Evolutionary conservation across 306 rosid species (phyloP).

Genomic region (Amphicarpaea edgeworthii): DNA sequence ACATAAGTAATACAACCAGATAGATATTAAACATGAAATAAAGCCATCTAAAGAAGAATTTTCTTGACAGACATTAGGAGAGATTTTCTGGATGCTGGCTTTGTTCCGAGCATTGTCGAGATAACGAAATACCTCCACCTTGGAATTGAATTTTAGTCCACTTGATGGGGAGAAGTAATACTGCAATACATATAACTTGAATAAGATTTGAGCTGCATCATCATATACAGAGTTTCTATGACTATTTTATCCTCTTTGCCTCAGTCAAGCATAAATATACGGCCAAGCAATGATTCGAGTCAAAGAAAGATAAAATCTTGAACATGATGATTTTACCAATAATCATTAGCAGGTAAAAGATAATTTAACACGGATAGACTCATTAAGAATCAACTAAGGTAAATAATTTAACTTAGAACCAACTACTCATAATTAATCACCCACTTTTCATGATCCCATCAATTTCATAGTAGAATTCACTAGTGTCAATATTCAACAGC

Average conservation of each 20-base stretch:
- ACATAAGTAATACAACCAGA: slow-evolving; percentile 46
- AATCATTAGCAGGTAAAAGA: too few species aligned
- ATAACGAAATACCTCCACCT: slow-evolving; percentile 64
- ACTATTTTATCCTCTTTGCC: background rate
- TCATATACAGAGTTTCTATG: slow-evolving; percentile 31
- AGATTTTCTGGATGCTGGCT: slow-evolving; percentile 47
- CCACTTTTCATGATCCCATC: background rate
- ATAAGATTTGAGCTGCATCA: slow-evolving; percentile 40
- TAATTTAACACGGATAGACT: background rate
- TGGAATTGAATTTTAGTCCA: slow-evolving; percentile 66
- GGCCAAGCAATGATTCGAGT: slow-evolving; percentile 4
- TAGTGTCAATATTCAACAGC: background rate
- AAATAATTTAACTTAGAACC: slow-evolving; percentile 3
- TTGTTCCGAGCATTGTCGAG: slow-evolving; percentile 51
- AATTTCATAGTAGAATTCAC: background rate
- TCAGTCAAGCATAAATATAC: background rate
- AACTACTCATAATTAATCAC: background rate
- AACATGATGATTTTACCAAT: too few species aligned
- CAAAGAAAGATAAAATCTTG: slow-evolving; percentile 7
- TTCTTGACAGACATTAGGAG: slow-evolving; percentile 64
- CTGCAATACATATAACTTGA: slow-evolving; percentile 59
- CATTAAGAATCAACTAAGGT: background rate
- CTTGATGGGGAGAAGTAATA: slow-evolving; percentile 63
- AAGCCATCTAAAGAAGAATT: slow-evolving; percentile 42
- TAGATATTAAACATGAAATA: slow-evolving; percentile 24